Evolutionary conservation across 2,329 filamentous ascomycete genomes (phyloP).

Genomic region (Didymosphaeria variabile): DNA sequence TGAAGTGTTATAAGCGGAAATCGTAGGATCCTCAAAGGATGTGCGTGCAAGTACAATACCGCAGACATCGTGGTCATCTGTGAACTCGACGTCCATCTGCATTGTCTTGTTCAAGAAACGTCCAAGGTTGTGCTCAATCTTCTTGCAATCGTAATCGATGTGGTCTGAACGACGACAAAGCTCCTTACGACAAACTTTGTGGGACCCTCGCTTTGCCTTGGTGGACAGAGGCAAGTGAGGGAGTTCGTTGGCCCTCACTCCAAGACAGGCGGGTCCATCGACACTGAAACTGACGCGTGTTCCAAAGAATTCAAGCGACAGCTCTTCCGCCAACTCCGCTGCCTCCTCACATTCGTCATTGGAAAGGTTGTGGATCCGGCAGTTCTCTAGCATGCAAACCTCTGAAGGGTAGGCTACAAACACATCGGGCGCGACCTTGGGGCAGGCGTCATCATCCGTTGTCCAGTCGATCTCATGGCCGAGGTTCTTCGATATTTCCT

Average conservation of each 20-base stretch:
- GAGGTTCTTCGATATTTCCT: not conserved
- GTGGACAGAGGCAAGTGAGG: not conserved
- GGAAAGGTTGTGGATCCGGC: not conserved
- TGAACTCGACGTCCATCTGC: slow-evolving; percentile 1
- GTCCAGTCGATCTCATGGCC: slow-evolving; percentile 5
- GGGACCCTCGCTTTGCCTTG: not conserved
- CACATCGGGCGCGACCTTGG: not conserved
- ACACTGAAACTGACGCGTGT: not conserved
- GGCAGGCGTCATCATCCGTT: slow-evolving; percentile 8
- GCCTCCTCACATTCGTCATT: not conserved
- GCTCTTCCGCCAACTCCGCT: not conserved
- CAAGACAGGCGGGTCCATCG: not conserved
- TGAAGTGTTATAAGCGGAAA: not conserved
- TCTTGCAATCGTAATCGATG: not conserved
- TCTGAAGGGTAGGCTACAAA: not conserved
- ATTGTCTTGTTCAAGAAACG: not conserved
- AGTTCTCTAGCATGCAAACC: not conserved
- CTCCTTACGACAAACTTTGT: not conserved
- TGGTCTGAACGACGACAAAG: not conserved
- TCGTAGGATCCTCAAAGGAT: not conserved
- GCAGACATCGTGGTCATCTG: not conserved
- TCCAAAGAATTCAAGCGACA: not conserved
- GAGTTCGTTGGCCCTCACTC: not conserved
- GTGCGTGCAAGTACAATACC: not conserved
- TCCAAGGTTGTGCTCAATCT: not conserved